Evolutionary conservation across 2,329 filamentous ascomycete species (phyloP), one percentile per base, ranked within the genome.

Genomic region (Myotisia sp.): DNA sequence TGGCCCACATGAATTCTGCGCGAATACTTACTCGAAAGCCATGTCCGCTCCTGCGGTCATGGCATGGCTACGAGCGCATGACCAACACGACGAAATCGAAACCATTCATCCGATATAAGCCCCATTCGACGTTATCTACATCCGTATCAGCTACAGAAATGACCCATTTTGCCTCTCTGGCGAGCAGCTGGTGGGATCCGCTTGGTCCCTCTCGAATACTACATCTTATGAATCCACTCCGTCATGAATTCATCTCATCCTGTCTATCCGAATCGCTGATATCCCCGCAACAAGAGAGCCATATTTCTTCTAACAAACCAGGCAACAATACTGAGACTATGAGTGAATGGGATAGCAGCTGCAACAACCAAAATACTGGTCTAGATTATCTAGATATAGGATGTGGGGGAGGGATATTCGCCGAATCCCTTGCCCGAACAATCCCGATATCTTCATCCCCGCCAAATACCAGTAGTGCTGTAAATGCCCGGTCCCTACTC

Each of bases 211-310:
- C 85, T 3, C 76, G 87, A 24, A 75, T 94, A 38, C 74, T 98
- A 2, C 90, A 98, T 59, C 77, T 93, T 45, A 95, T 98, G 87
- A 95, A 98, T 62, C 90, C 90, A 2, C 73, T 93, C 29, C 85
- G 90, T 21, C 86, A 95, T 62, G 76, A 85, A 59, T 95, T 95
- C 60, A 90, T 94, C 55, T 68, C 68, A 14, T 61, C 64, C 42
- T 94, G 87, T 53, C 71, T 78, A 29, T 57, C 67, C 43, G 68
- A 71, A 13, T 49, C 60, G 16, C 56, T 6, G 44, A 60, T 32
- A 44, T 42, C 26, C 10, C 17, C 3, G 7, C 18, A 19, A 6
- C 29, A 31, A 22, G 6, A 6, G 18, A 31, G n/a, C 22, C 34
- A 47, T 12, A 35, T 33, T 30, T 48, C 34, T 20, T 45, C 32